Base-by-base conservation (phyloP, 192 early-diverging fungal genomes). In the Umbelopsis ramanniana region DNA sequence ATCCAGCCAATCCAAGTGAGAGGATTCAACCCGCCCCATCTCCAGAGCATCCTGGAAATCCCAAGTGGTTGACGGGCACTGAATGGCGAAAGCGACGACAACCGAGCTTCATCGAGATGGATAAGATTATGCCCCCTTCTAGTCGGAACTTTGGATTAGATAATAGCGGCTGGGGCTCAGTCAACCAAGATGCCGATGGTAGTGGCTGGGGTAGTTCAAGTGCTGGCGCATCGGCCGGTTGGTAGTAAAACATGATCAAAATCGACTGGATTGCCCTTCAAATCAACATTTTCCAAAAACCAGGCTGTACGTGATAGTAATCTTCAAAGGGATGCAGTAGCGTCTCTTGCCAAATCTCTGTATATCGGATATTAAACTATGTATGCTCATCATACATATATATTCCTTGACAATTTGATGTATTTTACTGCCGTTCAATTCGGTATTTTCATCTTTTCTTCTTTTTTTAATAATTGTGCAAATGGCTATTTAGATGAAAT, bases 141-240 rank as follows among this genome's bases (percentile, higher is more conserved):
- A 50, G 48, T 50, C 48, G 48, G 11, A n/a, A 15, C 17, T 50
- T 50, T 50, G 48, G 48, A n/a, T 21, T 50, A 2, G 48, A 50
- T n/a, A 19, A 50, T 21, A 50, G 48, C 17, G 15, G 48, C 22
- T 66, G 71, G 57, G 71, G 71, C 17, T 9, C 57, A 7, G 71
- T 72, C 6, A 60, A 66, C 6, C 46, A 45, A 17, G 23, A 50
- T 11, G 19, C 57, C 10, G 29, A 57, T 19, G 57, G 33, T n/a
- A 37, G 33, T 14, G 57, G 57, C 11, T 63, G 57, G 33, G 48
- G 40, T 43, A 43, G 40, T 43, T 6, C 40, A 43, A 43, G 40
- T 43, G 40, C 40, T 50, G 48, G n/a, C 48, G n/a, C 5, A 50
- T 50, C 48, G 0, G 48, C 11, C 15, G 48, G 48, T 21, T 50